Base-by-base conservation (phyloP, 805 yeast species). In the Yamadazyma olivae region DNA sequence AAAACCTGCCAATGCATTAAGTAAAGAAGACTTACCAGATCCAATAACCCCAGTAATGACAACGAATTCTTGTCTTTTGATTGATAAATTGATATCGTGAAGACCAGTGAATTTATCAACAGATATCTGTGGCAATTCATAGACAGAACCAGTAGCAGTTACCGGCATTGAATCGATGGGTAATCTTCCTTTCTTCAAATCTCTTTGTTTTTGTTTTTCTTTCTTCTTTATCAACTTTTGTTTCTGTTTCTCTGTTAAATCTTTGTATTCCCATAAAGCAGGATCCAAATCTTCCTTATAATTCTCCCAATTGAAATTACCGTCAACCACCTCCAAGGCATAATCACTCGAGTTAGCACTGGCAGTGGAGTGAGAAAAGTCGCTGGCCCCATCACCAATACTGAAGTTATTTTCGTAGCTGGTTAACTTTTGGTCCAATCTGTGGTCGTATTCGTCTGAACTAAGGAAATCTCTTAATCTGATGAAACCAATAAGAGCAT, bases 11-110 rank as follows among this genome's bases (percentile, higher is more conserved):
- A 67, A 44, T 1, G 72, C 74, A 38, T 43, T 51, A 32, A 67
- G 56, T 25, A 67, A 53, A 2, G 72, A 64, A 1, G 71, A 51
- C 44, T 67, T 67, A 33, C 74, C 74, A 5, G 68, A 56, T 13
- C 74, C 74, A 43, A 66, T 66, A 28, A 56, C 54, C 19, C 74
- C 74, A 15, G 71, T 65, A 18, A 67, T 54, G 21, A 66, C 65
- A 28, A 67, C 53, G 42, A 67, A 67, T 41, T 67, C 71, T 15
- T 57, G 57, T 27, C 42, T 47, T 17, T 49, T 45, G 29, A 67
- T 44, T 4, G 46, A 34, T 36, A 67, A 52, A 41, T 59, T 57
- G 27, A 67, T 49, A 35, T 67, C 51, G 10, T 43, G 26, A 25
- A 67, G 56, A 6, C 72, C 71, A 9, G 55, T 54, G 47, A 64